Conservation (phyloP, 1,139 yeast genomes). For the Taiozyma onychis region DNA sequence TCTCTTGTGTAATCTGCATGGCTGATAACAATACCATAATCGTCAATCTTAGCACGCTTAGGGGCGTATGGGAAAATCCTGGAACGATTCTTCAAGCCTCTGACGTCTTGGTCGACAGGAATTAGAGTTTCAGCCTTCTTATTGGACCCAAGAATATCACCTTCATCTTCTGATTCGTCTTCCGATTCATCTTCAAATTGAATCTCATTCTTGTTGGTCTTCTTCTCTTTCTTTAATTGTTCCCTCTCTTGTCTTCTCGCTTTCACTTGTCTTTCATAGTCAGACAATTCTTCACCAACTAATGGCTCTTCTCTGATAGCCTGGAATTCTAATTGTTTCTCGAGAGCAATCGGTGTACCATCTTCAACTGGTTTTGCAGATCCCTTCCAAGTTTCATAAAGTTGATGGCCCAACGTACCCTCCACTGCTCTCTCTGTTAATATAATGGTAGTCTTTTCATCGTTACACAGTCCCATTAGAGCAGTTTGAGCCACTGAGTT, state of each 20-base stretch:
- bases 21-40: constrained; percentile 74
- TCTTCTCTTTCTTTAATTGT: constrained; percentile 23
- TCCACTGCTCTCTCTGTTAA: constrained; percentile 58
- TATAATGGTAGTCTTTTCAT: constrained; percentile 62
- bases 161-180: constrained; percentile 27
- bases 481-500: constrained; percentile 61
- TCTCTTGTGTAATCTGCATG: constrained; percentile 58
- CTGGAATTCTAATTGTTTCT: constrained; percentile 31
- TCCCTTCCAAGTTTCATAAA: constrained; percentile 56
- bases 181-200: constrained; percentile 30
- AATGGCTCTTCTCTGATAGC: constrained; percentile 45
- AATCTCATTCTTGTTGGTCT: constrained; percentile 22
- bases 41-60: constrained; percentile 61
- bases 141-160: constrained; percentile 18
- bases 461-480: constrained; percentile 53
- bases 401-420: constrained; percentile 35
- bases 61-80: constrained; percentile 74
- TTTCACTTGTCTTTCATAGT: constrained; percentile 42
- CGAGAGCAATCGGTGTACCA: constrained; percentile 53
- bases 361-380: constrained; percentile 42
- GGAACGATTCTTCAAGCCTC: constrained; percentile 56
- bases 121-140: constrained; percentile 16
- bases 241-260: constrained; percentile 29
- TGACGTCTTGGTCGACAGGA: constrained; percentile 56
- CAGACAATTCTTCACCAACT: constrained; percentile 42